Percentiles rank a stretch among this genome's conserved stretches.
These are phyloP conservation scores for Fusarium sp. DNA, from an alignment of 2,329 filamentous ascomycete genomes.

Conservation along the genomic window DNA sequence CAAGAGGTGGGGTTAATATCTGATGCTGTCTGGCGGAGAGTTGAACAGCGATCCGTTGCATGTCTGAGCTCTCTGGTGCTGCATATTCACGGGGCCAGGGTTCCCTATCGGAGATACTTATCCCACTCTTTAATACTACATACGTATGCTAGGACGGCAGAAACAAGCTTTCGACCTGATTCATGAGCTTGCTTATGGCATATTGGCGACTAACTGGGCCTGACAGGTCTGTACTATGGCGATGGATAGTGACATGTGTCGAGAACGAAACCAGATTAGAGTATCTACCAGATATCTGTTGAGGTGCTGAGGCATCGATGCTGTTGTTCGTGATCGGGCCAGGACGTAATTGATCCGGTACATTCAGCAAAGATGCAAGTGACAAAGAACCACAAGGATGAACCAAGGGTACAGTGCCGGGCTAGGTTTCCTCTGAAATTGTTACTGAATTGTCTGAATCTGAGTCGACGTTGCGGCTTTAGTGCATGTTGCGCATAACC, in stretches of 20 bases:
- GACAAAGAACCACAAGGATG: slow-evolving; percentile 21
- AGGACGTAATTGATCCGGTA: slow-evolving; percentile 15
- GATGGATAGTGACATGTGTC: background rate
- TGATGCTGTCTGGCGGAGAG: slow-evolving; percentile 27
- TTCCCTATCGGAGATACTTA: slow-evolving; percentile 26
- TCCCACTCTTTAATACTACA: slow-evolving; percentile 1
- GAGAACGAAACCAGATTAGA: background rate
- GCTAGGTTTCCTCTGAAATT: slow-evolving; percentile 47
- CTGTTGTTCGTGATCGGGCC: background rate
- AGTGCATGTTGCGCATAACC: slow-evolving; percentile 64
- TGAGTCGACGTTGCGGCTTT: slow-evolving; percentile 56
- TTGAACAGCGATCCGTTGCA: slow-evolving; percentile 36
- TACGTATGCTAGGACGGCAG: background rate
- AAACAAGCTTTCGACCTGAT: background rate
- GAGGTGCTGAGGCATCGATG: background rate
- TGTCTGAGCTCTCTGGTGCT: slow-evolving; percentile 39
- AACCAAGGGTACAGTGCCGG: slow-evolving; percentile 17
- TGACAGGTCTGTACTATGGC: background rate
- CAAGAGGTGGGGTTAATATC: slow-evolving; percentile 29
- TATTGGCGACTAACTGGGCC: background rate
- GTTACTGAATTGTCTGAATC: slow-evolving; percentile 53
- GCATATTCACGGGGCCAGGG: slow-evolving; percentile 32
- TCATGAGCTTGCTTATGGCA: background rate
- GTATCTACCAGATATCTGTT: background rate
- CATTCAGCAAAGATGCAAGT: slow-evolving; percentile 6